Base-by-base conservation (phyloP, 192 early-diverging fungal genomes). In the Podochytrium sp. region DNA sequence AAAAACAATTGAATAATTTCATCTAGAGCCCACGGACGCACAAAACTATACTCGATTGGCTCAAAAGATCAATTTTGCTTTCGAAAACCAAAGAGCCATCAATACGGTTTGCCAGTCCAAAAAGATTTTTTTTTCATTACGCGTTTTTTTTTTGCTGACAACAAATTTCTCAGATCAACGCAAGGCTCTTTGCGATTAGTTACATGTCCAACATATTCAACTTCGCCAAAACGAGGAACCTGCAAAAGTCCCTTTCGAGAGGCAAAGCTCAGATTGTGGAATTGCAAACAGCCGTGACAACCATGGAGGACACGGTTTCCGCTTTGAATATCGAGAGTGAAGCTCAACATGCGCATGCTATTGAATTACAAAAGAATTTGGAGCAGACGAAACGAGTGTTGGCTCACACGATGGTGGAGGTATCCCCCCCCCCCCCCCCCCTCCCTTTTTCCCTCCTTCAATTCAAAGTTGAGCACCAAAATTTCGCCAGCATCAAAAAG, bases 141-240 rank as follows among this genome's bases (percentile, higher is more conserved):
- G 38, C 47, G 23, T 16, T 7, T 27, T 25, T 10, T 37, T 6
- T 14, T 35, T 12, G 7, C 29, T 35, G 66, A 23, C 66, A 69
- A 3, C 30, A 14, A 39, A 6, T 29, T 14, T 29, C 39, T 7
- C 64, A 80, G 71, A 78, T 83, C 60, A 70, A 77, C 35, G 64
- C 81, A 3, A 77, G 80, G 29, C 65, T 83, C 40, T 37, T 78
- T 14, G 78, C 81, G 14, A 76, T 83, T 50, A 83, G 75, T 63
- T 83, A 83, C 59, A 40, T 83, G 32, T 73, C 74, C 20, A 80
- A 83, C 55, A 73, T 83, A 14, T 71, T 76, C 72, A 83, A 83
- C 51, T 81, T 78, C 30, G 79, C 81, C 14, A 77, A 78, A 58
- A 80, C 72, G 25, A 75, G 76, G 16, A 55, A 62, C 6, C 55